Evolutionary conservation across 2,329 filamentous ascomycete species (phyloP), one percentile per base, ranked within the genome.

Genomic region (Cladophialophora bantiana): DNA sequence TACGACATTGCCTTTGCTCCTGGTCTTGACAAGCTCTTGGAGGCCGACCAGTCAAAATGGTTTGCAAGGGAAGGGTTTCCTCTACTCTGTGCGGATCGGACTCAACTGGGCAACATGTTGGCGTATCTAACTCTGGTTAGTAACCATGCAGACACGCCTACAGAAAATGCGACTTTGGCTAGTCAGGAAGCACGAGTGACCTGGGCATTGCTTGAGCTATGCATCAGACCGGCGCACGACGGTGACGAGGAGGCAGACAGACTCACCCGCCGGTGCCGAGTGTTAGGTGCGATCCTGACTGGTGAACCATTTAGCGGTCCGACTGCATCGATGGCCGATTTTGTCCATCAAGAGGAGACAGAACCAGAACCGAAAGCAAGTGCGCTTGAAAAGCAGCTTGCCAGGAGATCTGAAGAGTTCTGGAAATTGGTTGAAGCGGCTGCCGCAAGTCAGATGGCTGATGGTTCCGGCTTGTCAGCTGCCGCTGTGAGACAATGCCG

Each of bases 361-460:
- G 68, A 68, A 42, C 67, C 65, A 10, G 70, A 72, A 53, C 54
- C 56, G 9, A 70, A 70, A 35, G 53, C 42, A 18, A 66, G 62
- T 57, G 83, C 82, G 35, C 68, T 80, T 26, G 79, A 81, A 48
- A 85, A 87, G 69, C 82, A 84, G 67, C 81, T 87, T 63, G 83
- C 84, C 64, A 81, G 82, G 38, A 83, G 89, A 36, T 89, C 94
- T 71, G 82, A 91, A 61, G 88, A 92, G 67, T 97, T 97, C 78
- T 97, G 94, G 94, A 87, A 89, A 74, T 85, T 86, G 32, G 83
- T 97, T 15, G 93, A 88, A 59, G 86, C 90, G 68, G 93, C 91
- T 74, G 83, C 92, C 34, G 87, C 88, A 45, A 81, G 88, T 20
- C 86, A 85, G 35, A 85, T 88, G 69, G 34, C 57, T 4, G 38